Base-by-base conservation (phyloP, 495 filamentous ascomycete genomes). In the Pyrenopolyporus hunteri region DNA sequence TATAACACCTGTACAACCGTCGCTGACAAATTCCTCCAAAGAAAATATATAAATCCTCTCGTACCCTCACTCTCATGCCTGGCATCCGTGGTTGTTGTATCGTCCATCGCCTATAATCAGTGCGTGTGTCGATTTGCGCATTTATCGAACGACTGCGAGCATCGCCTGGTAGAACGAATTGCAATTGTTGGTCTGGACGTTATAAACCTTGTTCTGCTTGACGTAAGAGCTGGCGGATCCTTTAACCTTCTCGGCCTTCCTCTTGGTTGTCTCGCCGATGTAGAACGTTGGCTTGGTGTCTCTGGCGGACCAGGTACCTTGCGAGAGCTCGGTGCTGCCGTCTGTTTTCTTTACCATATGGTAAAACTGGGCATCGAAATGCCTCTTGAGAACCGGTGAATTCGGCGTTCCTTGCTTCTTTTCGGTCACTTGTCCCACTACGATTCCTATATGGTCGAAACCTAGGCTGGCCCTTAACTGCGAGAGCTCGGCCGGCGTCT, bases 381-480 rank as follows among this genome's bases (percentile, higher is more conserved):
- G n/a, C n/a, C 45, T 28, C 37, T 44, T 62, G 54, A 40, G 7
- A 6, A 31, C 58, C 13, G 42, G 39, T 46, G 58, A 63, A 25
- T 63, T 63, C 45, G 43, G 48, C 10, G 50, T 55, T 31, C 46
- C 46, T 10, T 17, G 40, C 9, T 23, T 33, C 9, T 14, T 50
- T 48, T 63, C 58, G 37, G 57, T 66, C 10, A 67, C 56, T 47
- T 67, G 54, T 16, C 64, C 64, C 14, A 67, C 22, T n/a, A 67
- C 33, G 2, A 63, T 39, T 1, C 64, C 64, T 42, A 67, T 50
- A 42, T 67, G 64, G 26, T 63, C 59, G 29, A 63, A 67, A 9
- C 64, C 64, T 13, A 67, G 64, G 4, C 16, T 25, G 26, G 58
- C 16, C 19, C 49, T 53, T 4, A 63, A 46, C 9, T 57, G 10